These are phyloP conservation scores for Thamnidium elegans DNA, from an alignment of 192 early-diverging fungal species.

Conservation along the genomic window DNA sequence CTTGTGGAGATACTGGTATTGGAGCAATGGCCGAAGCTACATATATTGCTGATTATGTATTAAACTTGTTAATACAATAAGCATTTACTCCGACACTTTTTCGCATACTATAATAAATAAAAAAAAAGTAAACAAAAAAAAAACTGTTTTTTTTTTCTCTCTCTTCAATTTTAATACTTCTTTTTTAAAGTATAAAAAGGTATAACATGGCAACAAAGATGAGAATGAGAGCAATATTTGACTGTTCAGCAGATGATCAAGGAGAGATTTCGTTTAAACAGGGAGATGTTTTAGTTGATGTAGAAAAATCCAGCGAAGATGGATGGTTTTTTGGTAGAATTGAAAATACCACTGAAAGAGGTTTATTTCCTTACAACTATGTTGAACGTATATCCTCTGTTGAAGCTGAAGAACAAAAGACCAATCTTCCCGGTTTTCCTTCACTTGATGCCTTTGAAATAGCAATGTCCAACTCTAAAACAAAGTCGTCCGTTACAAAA, in stretches of 20 bases:
- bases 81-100: background rate
- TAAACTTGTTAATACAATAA: background rate
- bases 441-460: conserved; percentile 14
- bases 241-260: conserved; percentile 56
- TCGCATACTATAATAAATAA: no score
- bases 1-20: conserved; percentile 85
- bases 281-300: conserved; percentile 53
- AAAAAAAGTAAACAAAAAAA: background rate
- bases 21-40: conserved; percentile 84
- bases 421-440: background rate
- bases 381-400: conserved; percentile 37
- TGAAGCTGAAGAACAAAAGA: background rate
- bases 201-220: conserved; percentile 12
- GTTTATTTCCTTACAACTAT: conserved; percentile 64
- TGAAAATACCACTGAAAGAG: conserved; percentile 39
- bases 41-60: background rate
- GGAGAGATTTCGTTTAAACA: conserved; percentile 55
- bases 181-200: background rate
- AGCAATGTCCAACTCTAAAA: background rate
- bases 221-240: conserved; percentile 54
- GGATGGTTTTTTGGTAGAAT: conserved; percentile 57
- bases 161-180: background rate
- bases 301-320: conserved; percentile 46
- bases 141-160: background rate
- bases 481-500: background rate